phyloP scores from a whole-genome alignment of 2,329 filamentous ascomycete species.

The Neofusicoccum cordaticola region DNA sequence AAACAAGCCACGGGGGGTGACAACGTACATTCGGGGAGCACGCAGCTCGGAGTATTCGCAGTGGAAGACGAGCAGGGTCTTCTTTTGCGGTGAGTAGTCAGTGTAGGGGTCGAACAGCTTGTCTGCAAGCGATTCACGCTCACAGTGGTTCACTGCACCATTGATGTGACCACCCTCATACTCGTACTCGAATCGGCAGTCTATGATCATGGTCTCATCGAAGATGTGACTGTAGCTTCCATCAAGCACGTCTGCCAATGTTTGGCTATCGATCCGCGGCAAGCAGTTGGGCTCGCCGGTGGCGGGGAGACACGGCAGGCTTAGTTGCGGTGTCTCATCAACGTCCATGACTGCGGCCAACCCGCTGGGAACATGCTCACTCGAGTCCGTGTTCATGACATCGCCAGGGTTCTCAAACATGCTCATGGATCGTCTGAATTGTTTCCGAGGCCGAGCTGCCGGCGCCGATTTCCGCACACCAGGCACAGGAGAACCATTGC shows the following conservation, averaged over 20 bases:
- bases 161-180: constrained; percentile 95
- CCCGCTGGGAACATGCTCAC: constrained; percentile 61
- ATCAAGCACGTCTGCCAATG: constrained; percentile 82
- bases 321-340: constrained; percentile 69
- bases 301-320: constrained; percentile 79
- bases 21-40: constrained; percentile 76
- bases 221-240: constrained; percentile 75
- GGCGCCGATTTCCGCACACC: constrained; percentile 63
- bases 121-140: constrained; percentile 80
- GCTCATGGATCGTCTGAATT: constrained; percentile 87
- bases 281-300: constrained; percentile 81
- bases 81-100: constrained; percentile 54
- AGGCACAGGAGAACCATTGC: constrained; percentile 70
- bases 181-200: constrained; percentile 98
- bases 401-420: constrained; percentile 96
- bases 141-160: constrained; percentile 92
- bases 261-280: constrained; percentile 79
- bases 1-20: background rate
- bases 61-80: constrained; percentile 85
- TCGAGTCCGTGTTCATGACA: constrained; percentile 63
- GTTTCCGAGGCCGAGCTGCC: constrained; percentile 69
- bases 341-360: constrained; percentile 79
- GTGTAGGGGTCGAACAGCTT: constrained; percentile 66
- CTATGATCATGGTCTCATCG: constrained; percentile 81
- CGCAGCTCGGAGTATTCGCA: constrained; percentile 98